phyloP scores from a whole-genome alignment of 495 filamentous ascomycete species.

The Penicillium arizonense region DNA sequence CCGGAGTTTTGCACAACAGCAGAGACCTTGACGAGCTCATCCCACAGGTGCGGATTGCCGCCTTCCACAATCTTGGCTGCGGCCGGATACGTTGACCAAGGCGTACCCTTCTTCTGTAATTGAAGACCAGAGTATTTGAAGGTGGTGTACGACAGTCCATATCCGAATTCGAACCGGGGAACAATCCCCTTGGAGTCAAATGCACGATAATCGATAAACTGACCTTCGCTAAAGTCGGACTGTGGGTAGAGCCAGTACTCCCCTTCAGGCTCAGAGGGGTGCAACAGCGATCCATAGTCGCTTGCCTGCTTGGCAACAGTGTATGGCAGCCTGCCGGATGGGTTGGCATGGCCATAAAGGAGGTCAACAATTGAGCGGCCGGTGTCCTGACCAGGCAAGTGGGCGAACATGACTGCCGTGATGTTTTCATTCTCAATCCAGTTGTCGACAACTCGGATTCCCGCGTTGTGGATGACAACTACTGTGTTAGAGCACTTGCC shows the following conservation, averaged over 20 bases:
- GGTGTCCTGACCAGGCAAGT: slow-evolving; percentile 72
- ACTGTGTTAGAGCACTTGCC: slow-evolving; percentile 47
- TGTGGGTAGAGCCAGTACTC: slow-evolving; percentile 63
- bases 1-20: slow-evolving; percentile 54
- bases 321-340: slow-evolving; percentile 69
- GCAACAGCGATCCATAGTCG: slow-evolving; percentile 56
- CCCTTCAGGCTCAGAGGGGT: slow-evolving; percentile 45
- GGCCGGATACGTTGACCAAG: slow-evolving; percentile 7
- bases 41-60: slow-evolving; percentile 58
- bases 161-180: slow-evolving; percentile 66
- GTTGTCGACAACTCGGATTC: slow-evolving; percentile 48
- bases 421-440: slow-evolving; percentile 51
- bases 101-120: slow-evolving; percentile 1
- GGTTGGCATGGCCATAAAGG: slow-evolving; percentile 66
- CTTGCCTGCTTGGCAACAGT: slow-evolving; percentile 71
- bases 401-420: slow-evolving; percentile 67
- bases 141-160: slow-evolving; percentile 64
- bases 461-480: slow-evolving; percentile 35
- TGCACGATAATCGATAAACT: slow-evolving; percentile 65
- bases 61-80: slow-evolving; percentile 43
- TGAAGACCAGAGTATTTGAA: slow-evolving; percentile 50
- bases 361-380: slow-evolving; percentile 70
- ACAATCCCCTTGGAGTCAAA: slow-evolving; percentile 58
- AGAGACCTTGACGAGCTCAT: slow-evolving; percentile 51
- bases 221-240: slow-evolving; percentile 60